Evolutionary conservation across 495 filamentous ascomycete species (phyloP).

Genomic region (Penicillium ucsense): DNA sequence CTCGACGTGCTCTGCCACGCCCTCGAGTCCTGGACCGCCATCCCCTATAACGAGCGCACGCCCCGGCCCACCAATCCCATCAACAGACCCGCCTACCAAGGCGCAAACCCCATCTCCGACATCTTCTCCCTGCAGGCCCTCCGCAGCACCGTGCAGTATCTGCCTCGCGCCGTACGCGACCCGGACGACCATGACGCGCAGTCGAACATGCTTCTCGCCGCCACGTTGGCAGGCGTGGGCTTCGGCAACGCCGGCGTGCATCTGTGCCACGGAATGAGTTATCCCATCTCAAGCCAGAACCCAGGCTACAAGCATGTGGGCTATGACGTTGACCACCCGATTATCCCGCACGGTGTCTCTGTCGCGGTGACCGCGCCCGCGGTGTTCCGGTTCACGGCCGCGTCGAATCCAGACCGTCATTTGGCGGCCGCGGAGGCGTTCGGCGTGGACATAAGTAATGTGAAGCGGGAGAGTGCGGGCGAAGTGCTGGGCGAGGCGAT

Average conservation of each 20-base stretch:
- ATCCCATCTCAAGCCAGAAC: slow-evolving; percentile 90
- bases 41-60: slow-evolving; percentile 76
- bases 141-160: slow-evolving; percentile 72
- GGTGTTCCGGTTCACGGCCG: slow-evolving; percentile 85
- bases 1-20: slow-evolving; percentile 91
- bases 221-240: slow-evolving; percentile 87
- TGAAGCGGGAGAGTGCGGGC: slow-evolving; percentile 79
- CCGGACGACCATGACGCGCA: slow-evolving; percentile 89
- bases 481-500: slow-evolving; percentile 78
- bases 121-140: slow-evolving; percentile 87
- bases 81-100: slow-evolving; percentile 87
- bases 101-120: slow-evolving; percentile 93
- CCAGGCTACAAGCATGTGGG: slow-evolving; percentile 80
- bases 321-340: slow-evolving; percentile 60
- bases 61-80: slow-evolving; percentile 86
- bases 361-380: slow-evolving; percentile 92
- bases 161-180: slow-evolving; percentile 75
- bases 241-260: slow-evolving; percentile 98
- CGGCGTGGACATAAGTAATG: slow-evolving; percentile 76
- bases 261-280: slow-evolving; percentile 94
- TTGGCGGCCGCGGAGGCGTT: slow-evolving; percentile 82
- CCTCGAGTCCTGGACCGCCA: slow-evolving; percentile 92
- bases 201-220: slow-evolving; percentile 86
- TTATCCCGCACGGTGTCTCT: slow-evolving; percentile 93
- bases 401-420: slow-evolving; percentile 86